Percentiles rank a stretch among this genome's conserved stretches.
These are phyloP conservation scores for Pseudisothecium myosuroides DNA, from an alignment of 225 moss, liverwort and hornwort genomes.

Conservation along the genomic window DNA sequence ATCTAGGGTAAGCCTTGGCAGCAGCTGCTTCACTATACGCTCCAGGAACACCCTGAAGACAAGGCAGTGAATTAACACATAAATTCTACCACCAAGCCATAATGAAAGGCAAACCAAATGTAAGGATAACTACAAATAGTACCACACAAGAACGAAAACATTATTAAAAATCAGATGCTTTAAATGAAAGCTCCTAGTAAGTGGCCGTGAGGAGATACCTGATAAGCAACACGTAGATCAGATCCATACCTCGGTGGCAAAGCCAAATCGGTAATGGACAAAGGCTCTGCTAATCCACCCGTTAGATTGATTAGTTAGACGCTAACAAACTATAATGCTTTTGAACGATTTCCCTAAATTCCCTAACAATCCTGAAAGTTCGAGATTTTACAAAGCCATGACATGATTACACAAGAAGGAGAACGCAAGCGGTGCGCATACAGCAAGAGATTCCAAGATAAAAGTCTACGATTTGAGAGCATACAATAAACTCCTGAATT, in stretches of 20 bases:
- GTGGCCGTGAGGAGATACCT: conserved; percentile 22
- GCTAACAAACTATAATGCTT: not conserved
- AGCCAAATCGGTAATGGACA: conserved; percentile 82
- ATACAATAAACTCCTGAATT: not conserved
- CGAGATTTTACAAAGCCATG: not conserved
- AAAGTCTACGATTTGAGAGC: not conserved
- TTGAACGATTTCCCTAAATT: not conserved
- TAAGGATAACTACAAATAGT: not conserved
- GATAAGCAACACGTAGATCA: conserved; percentile 83
- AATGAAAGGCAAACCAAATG: not conserved
- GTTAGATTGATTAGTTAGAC: not conserved
- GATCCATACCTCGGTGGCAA: conserved; percentile 88
- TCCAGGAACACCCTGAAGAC: conserved; percentile 72
- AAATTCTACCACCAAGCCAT: not conserved
- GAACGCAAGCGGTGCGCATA: not conserved
- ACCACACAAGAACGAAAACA: not conserved
- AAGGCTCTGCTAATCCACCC: conserved; percentile 38
- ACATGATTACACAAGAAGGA: not conserved
- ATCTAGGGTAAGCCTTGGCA: conserved; percentile 86
- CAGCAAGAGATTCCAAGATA: not conserved
- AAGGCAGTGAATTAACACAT: not conserved
- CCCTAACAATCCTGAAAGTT: not conserved
- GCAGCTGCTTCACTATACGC: conserved; percentile 98
- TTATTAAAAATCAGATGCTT: not conserved
- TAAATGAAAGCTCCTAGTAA: not conserved